phyloP scores from a whole-genome alignment of 108 stramenopile genomes.

The Nitzschia putrida region DNA sequence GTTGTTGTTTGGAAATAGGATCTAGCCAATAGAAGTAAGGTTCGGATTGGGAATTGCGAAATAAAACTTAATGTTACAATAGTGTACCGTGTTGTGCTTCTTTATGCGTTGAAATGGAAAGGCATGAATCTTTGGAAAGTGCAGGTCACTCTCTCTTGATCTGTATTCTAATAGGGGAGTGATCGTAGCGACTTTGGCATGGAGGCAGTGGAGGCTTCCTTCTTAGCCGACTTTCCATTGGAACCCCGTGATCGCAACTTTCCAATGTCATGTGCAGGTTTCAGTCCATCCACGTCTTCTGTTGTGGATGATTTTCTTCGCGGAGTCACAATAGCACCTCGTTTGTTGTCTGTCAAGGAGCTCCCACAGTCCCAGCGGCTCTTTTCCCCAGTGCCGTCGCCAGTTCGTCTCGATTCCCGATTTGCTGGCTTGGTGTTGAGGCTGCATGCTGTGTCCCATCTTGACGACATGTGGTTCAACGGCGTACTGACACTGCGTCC shows the following conservation, averaged over 20 bases:
- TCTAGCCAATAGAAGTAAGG: no score
- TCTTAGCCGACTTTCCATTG: background rate
- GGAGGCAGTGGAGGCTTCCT: background rate
- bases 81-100: no score
- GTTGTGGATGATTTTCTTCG: background rate
- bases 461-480: constrained; percentile 20
- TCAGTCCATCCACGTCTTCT: background rate
- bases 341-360: background rate
- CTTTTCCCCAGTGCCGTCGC: background rate
- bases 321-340: background rate
- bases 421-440: background rate
- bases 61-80: no score
- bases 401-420: no score
- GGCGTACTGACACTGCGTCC: constrained; percentile 15
- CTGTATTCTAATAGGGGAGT: constrained; percentile 5
- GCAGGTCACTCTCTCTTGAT: background rate
- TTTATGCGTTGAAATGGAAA: no score
- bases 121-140: no score
- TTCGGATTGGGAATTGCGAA: no score
- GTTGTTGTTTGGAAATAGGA: no score
- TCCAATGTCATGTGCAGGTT: constrained; percentile 12
- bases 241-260: constrained; percentile 3
- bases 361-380: constrained; percentile 20
- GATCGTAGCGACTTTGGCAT: constrained; percentile 18
- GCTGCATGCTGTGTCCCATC: constrained; percentile 11